Percentiles rank a stretch among this genome's conserved stretches.
phyloP scores from a whole-genome alignment of 2,329 filamentous ascomycete species.

The Verticillium dahliae region DNA sequence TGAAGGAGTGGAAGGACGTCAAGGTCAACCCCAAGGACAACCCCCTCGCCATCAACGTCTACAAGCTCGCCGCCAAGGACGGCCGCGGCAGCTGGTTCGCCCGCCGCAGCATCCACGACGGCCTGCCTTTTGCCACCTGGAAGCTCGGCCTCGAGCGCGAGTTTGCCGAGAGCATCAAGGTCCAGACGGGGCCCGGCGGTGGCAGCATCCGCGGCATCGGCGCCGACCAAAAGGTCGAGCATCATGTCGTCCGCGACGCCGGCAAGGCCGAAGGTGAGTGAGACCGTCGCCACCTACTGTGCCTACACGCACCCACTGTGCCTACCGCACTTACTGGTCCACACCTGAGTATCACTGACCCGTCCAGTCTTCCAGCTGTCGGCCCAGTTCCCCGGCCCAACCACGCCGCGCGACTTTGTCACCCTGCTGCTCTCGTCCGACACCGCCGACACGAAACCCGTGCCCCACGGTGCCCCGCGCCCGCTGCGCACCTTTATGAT shows the following conservation, averaged over 20 bases:
- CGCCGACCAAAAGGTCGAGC: conserved; percentile 68
- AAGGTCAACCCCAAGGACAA: conserved; percentile 69
- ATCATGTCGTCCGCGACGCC: conserved; percentile 46
- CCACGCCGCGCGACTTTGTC: conserved; percentile 81
- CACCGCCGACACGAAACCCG: conserved; percentile 32
- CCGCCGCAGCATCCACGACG: conserved; percentile 73
- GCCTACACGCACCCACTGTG: no score
- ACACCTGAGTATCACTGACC: no score
- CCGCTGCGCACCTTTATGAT: conserved; percentile 73
- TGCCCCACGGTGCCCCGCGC: conserved; percentile 17
- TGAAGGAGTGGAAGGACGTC: conserved; percentile 81
- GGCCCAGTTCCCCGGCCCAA: conserved; percentile 85
- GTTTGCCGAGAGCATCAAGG: conserved; percentile 70
- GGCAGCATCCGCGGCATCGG: conserved; percentile 80
- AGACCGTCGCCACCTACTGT: no score
- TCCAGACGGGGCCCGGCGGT: conserved; percentile 62
- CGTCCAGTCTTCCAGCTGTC: conserved; percentile 71
- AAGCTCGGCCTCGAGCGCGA: conserved; percentile 70
- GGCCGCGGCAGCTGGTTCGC: conserved; percentile 88
- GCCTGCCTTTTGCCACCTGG: conserved; percentile 71
- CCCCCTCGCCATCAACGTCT: conserved; percentile 68
- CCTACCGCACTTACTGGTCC: no score
- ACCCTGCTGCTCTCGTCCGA: conserved; percentile 68
- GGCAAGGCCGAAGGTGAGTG: conserved; percentile 56
- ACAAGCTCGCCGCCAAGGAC: conserved; percentile 73